Percentiles rank a stretch among this genome's conserved stretches.
phyloP scores from a whole-genome alignment of 495 filamentous ascomycete genomes.

The Beverwykella pulmonaria region DNA sequence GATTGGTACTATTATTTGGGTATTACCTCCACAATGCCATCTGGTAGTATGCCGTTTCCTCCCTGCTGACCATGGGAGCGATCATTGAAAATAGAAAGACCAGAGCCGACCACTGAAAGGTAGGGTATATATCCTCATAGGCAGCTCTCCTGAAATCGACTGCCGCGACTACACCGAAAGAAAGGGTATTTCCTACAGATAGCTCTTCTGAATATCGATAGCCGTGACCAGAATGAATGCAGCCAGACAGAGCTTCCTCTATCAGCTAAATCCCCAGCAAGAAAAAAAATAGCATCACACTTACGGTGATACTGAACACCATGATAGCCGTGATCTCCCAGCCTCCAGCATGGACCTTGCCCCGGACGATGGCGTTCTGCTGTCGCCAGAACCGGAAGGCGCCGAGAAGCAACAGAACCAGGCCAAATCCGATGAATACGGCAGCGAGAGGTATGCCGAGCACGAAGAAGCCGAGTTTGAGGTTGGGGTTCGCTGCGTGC shows the following conservation, averaged over 20 bases:
- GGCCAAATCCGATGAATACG: constrained; percentile 60
- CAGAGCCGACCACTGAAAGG: background rate
- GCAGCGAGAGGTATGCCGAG: constrained; percentile 68
- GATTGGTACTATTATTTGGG: too few species aligned
- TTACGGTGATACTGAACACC: constrained; percentile 54
- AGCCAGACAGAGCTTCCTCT: constrained; percentile 26
- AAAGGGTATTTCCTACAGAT: too few species aligned
- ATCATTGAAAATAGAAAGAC: background rate
- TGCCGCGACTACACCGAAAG: constrained; percentile 28
- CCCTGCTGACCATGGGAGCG: background rate
- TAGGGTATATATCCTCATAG: background rate
- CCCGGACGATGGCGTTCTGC: constrained; percentile 67
- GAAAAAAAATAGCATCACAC: constrained; percentile 42
- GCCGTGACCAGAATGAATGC: constrained; percentile 28
- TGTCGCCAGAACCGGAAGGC: constrained; percentile 69
- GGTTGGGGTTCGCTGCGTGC: constrained; percentile 47
- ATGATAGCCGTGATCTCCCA: constrained; percentile 67
- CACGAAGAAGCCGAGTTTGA: constrained; percentile 59
- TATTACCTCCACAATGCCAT: too few species aligned
- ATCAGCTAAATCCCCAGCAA: constrained; percentile 14
- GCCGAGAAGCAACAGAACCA: constrained; percentile 61
- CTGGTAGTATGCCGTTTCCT: too few species aligned
- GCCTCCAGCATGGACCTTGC: constrained; percentile 66
- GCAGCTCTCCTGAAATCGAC: background rate
- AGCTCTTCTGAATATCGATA: background rate